Conservation (phyloP, 371 early-diverging fungal species). For the Mucor mucedo region DNA sequence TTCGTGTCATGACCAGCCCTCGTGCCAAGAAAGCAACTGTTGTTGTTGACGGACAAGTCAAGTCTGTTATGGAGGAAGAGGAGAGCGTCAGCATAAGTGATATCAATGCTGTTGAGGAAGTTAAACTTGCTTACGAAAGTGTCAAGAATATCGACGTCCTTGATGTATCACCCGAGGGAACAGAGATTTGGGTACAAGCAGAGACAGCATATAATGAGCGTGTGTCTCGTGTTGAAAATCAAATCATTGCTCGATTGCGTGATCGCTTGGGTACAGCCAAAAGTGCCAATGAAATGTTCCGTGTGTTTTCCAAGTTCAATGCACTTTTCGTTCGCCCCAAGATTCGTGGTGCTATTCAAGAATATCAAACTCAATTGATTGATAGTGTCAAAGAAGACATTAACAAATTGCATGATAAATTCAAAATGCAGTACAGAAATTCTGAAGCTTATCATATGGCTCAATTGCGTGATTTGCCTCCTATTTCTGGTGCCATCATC, state of each 20-base stretch:
- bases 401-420: slow-evolving; percentile 92
- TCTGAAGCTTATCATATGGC: slow-evolving; percentile 91
- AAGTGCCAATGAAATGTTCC: slow-evolving; percentile 98
- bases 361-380: slow-evolving; percentile 97
- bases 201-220: slow-evolving; percentile 94
- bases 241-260: slow-evolving; percentile 93
- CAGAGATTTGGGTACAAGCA: slow-evolving; percentile 91
- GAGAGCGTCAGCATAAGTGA: slow-evolving; percentile 69
- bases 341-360: slow-evolving; percentile 99
- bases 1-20: slow-evolving; percentile 86
- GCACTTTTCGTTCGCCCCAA: slow-evolving; percentile 97
- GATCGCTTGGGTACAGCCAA: slow-evolving; percentile 94
- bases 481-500: slow-evolving; percentile 92
- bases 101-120: slow-evolving; percentile 87
- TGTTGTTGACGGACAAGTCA: slow-evolving; percentile 57
- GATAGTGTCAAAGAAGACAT: slow-evolving; percentile 98
- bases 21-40: slow-evolving; percentile 60
- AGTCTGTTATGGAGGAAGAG: slow-evolving; percentile 57
- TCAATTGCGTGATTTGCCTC: slow-evolving; percentile 91
- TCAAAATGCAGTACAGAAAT: slow-evolving; percentile 89
- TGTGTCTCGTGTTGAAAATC: slow-evolving; percentile 95
- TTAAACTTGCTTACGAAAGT: slow-evolving; percentile 89
- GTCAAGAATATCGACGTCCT: slow-evolving; percentile 94
- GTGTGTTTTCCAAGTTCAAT: slow-evolving; percentile 98
- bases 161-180: slow-evolving; percentile 94